Base-by-base conservation (phyloP, 2,329 filamentous ascomycete genomes). In the Calonectria hongkongensis region DNA sequence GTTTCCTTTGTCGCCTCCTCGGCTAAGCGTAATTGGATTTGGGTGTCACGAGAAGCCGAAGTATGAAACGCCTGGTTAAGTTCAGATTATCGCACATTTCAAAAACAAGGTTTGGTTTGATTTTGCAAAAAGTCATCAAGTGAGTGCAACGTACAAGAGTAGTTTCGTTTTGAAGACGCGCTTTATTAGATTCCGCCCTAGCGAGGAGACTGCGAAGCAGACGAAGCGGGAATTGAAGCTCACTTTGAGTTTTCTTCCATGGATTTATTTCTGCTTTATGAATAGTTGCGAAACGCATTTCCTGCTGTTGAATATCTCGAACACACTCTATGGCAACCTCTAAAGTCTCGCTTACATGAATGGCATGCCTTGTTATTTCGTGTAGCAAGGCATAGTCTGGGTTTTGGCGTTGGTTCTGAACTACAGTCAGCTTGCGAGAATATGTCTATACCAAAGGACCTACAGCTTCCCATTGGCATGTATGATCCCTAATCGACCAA, bases 301-400 rank as follows among this genome's bases (percentile, higher is more conserved):
- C 47, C 21, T 50, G 47, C 7, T 50, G 8, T 15, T 50, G 47
- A 2, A 27, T 27, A 5, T 50, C 47, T 50, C 27, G 10, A 9
- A 50, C 16, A 18, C 21, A 27, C 21, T 27, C 10, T 27, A 27
- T 50, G 13, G 47, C 21, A 10, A 50, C 47, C 27, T 27, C 9
- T 5, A 50, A 16, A 1, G 47, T 50, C 13, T 50, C 47, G 21
- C 9, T 25, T 15, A 50, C 47, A 6, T 50, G 47, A 50, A 50
- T 50, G 21, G 47, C 47, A 27, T 50, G 47, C 10, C 47, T 50
- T 15, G 47, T 50, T 27, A 50, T 50, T 50, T 50, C 47, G 47
- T 50, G 47, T 7, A 50, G 21, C 21, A 50, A 15, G 8, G 47
- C 12, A 27, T 50, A 50, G 47, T 50, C 12, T 15, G 21, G 21